Evolutionary conservation across 176 grass and related monocot species (phyloP), one percentile per base, ranked within the genome.

Genomic region (Rhynchospora tenuis): DNA sequence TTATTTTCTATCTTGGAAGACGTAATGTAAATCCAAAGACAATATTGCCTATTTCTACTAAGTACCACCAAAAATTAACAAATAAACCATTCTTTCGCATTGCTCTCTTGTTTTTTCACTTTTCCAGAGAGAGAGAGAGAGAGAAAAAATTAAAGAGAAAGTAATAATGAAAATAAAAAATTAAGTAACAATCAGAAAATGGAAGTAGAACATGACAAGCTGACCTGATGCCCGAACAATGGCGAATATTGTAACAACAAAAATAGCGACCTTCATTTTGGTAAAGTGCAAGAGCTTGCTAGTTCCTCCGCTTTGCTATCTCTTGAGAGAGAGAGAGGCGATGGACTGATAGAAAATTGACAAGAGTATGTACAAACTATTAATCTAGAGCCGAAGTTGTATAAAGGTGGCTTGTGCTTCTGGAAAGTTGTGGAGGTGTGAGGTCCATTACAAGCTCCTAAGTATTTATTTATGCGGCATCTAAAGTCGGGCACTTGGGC

Each of bases 201-300:
- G 16, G 54, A 28, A 54, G 27, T 54, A 75, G 72, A 75, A 28
- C n/a, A 73, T 48, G n/a, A 14, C 13, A 75, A 55, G 47, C 48
- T 29, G 14, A 76, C 73, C 73, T 76, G 73, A 76, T 55, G 73
- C 47, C 11, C 48, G 23, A 55, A 76, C 47, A 54, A 76, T 31
- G 73, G 73, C 73, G 23, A 54, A 76, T 5, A 76, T 27, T 19
- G 73, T 28, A 4, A 76, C 24, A 13, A 76, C 27, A 76, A 76
- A 2, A 3, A 76, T 17, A 55, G 13, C 48, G 13, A 54, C 0
- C 13, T 54, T 24, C 73, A 76, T 82, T 81, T 63, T 81, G 29
- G 58, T 63, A 43, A 81, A 81, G 31, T n/a, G 24, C 46, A 62
- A 80, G 55, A 59, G 15, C 7, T 61, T 80, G 16, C 6, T 46